Conservation (phyloP, 208 protist genomes). For the Crithidia bombi region DNA sequence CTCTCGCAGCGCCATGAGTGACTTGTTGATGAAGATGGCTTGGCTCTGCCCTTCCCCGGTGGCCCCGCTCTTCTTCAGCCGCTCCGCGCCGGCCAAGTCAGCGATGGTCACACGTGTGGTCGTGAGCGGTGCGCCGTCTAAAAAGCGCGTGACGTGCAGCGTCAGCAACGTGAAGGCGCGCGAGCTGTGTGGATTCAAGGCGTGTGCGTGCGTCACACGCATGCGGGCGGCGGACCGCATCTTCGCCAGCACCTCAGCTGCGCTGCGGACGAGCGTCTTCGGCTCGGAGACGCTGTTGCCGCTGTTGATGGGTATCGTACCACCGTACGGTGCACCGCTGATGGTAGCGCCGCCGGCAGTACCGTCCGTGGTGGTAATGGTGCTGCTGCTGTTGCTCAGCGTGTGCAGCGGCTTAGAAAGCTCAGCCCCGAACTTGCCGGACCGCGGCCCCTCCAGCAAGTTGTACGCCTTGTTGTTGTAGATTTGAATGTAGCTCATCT, state of each 20-base stretch:
- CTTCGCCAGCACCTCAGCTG: constrained; percentile 30
- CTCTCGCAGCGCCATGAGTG: constrained; percentile 87
- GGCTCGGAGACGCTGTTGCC: constrained; percentile 44
- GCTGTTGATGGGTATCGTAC: not conserved
- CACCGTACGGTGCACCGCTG: not conserved
- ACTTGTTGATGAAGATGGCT: constrained; percentile 92
- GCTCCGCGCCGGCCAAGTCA: constrained; percentile 94
- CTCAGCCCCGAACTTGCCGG: constrained; percentile 24
- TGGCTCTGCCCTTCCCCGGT: constrained; percentile 78
- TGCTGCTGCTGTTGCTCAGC: not conserved
- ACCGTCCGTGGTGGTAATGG: not conserved
- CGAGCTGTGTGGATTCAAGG: constrained; percentile 67
- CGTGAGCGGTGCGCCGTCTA: constrained; percentile 54
- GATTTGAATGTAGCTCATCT: constrained; percentile 83
- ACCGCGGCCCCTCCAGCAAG: constrained; percentile 37
- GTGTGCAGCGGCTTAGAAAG: constrained; percentile 26
- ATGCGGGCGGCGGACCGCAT: constrained; percentile 43
- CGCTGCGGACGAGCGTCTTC: constrained; percentile 46
- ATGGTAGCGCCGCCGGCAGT: not conserved
- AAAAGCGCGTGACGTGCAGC: constrained; percentile 66
- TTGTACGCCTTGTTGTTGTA: constrained; percentile 79
- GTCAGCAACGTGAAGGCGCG: constrained; percentile 69
- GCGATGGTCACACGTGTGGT: constrained; percentile 78
- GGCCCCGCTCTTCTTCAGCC: constrained; percentile 81
- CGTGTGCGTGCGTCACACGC: constrained; percentile 51